Percentiles rank a stretch among this genome's conserved stretches.
Evolutionary conservation across 2,329 filamentous ascomycete genomes (phyloP).

Genomic region (Alternaria sp.): DNA sequence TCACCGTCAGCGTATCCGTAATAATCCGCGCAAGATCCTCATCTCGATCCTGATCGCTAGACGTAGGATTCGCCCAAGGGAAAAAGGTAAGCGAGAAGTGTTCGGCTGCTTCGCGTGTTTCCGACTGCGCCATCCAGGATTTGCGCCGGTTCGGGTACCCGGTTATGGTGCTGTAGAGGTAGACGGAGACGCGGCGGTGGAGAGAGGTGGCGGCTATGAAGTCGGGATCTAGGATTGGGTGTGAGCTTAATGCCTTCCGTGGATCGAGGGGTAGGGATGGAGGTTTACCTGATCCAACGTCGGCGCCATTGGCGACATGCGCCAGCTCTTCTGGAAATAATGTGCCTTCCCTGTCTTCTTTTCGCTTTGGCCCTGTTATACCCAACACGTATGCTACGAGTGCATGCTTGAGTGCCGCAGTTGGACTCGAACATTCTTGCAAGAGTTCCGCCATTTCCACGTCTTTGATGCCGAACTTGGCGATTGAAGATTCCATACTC

Average conservation of each 20-base stretch:
- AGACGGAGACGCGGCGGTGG: constrained; percentile 35
- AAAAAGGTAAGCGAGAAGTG: constrained; percentile 45
- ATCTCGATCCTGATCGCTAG: constrained; percentile 36
- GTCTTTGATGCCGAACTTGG: constrained; percentile 28
- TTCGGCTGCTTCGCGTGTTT: constrained; percentile 43
- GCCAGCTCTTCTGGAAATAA: constrained; percentile 38
- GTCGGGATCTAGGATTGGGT: constrained; percentile 7
- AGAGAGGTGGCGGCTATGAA: constrained; percentile 26
- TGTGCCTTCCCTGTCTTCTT: constrained; percentile 11
- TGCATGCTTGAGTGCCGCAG: constrained; percentile 39
- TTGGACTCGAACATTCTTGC: constrained; percentile 31
- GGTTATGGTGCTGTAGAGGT: constrained; percentile 28
- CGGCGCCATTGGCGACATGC: not conserved
- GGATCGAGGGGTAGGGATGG: not conserved
- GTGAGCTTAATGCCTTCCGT: not conserved
- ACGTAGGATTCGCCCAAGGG: constrained; percentile 41
- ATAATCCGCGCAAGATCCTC: constrained; percentile 36
- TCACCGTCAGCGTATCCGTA: constrained; percentile 29
- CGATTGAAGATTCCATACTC: constrained; percentile 40
- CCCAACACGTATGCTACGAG: constrained; percentile 34
- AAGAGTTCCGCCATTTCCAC: constrained; percentile 35
- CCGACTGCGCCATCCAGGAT: constrained; percentile 16
- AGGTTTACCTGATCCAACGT: constrained; percentile 2
- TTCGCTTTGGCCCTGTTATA: constrained; percentile 24
- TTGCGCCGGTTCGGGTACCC: not conserved